Percentiles rank a stretch among this genome's conserved stretches.
Evolutionary conservation across 148 eudicot species (phyloP).

Genomic region (Spergularia bocconei): DNA sequence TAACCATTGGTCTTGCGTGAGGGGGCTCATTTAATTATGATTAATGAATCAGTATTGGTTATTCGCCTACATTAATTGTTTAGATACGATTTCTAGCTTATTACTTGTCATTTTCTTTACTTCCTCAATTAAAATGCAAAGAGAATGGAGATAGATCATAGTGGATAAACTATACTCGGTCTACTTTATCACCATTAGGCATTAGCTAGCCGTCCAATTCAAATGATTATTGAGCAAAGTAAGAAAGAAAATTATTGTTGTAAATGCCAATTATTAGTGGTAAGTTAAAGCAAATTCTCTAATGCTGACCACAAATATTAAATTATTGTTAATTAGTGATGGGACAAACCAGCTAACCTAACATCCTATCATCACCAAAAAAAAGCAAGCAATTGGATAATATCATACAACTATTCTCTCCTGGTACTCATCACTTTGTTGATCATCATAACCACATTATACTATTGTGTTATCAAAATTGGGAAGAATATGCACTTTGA

Average conservation of each 20-base stretch:
- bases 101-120: too few relatives aligned
- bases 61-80: too few relatives aligned
- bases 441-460: not conserved
- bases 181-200: not conserved
- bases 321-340: slow-evolving; percentile 11
- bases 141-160: too few relatives aligned
- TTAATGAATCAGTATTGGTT: too few relatives aligned
- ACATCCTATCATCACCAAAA: slow-evolving; percentile 11
- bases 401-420: slow-evolving; percentile 6
- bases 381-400: slow-evolving; percentile 3
- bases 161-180: too few relatives aligned
- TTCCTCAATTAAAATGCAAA: too few relatives aligned
- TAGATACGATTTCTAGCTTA: too few relatives aligned
- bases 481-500: too few relatives aligned
- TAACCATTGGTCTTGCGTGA: too few relatives aligned
- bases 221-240: slow-evolving; percentile 4
- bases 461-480: not conserved
- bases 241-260: slow-evolving; percentile 13
- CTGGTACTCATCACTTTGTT: not conserved
- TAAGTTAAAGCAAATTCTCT: slow-evolving; percentile 17
- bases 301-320: slow-evolving; percentile 11
- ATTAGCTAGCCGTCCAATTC: slow-evolving; percentile 18
- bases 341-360: slow-evolving; percentile 25
- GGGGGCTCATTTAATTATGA: too few relatives aligned
- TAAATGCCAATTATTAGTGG: slow-evolving; percentile 17